Evolutionary conservation across 495 filamentous ascomycete genomes (phyloP), one percentile per base, ranked within the genome.

Genomic region (Bacidia rubella): DNA sequence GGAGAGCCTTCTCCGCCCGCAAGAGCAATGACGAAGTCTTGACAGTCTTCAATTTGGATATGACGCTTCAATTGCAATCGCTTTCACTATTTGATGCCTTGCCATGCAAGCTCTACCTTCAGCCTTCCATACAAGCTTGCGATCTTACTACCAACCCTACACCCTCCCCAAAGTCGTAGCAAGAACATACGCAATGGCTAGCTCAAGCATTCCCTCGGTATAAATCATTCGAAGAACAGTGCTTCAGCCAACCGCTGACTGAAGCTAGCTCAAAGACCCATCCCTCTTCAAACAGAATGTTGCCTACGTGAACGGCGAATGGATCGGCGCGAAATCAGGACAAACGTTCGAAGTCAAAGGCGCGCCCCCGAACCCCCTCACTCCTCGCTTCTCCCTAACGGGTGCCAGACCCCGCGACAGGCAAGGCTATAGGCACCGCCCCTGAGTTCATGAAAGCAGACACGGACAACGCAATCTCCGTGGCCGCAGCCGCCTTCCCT

Each of bases 281-380:
- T 86, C 85, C 2, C 77, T 95, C 22, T 79, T 94, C 61, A 89
- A 87, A 64, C 69, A 77, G 35, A 69, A 85, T 54, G 85, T 87
- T 57, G 80, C 76, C 56, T 95, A 89, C 61, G 80, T 95, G 57
- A 87, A 93, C 66, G 86, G 86, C 59, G 78, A 88, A 70, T 95
- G 85, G 82, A 73, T 92, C 45, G 74, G 71, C 50, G 80, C 86
- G 38, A 71, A 76, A 57, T 87, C 84, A 1, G 82, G 82, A 43
- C 78, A 87, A 66, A 90, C 85, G 20, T 95, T 95, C 60, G 76
- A 87, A 49, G 83, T 90, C 27, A 70, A 78, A 55, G 84, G 83
- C 84, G 71, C 44, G 53, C 26, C 45, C 32, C 11, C 49, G 10
- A n/a, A n/a, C 29, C 57, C 21, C 29, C 12, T 47, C 23, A 2